phyloP scores from a whole-genome alignment of 306 rosid species.

The Lagenaria siceraria region DNA sequence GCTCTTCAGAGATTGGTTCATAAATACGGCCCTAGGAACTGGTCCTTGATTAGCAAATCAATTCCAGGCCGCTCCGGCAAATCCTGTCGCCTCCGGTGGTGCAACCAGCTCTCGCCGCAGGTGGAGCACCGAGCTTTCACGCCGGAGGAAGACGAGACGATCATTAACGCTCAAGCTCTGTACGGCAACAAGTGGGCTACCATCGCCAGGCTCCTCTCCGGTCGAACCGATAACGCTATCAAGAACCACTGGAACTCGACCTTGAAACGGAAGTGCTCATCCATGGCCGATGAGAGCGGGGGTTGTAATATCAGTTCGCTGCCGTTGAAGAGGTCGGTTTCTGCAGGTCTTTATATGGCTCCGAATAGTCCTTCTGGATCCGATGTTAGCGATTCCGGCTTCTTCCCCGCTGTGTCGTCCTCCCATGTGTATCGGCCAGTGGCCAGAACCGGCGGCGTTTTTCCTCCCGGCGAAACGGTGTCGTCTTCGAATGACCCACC shows the following conservation, averaged over 20 bases:
- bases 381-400: slow-evolving; percentile 66
- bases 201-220: slow-evolving; percentile 70
- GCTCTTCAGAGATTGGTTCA: slow-evolving; percentile 54
- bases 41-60: slow-evolving; percentile 78
- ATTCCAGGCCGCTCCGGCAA: slow-evolving; percentile 90
- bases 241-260: slow-evolving; percentile 99
- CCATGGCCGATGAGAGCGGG: slow-evolving; percentile 20
- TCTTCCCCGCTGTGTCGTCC: slow-evolving; percentile 23
- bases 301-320: background rate
- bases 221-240: slow-evolving; percentile 94
- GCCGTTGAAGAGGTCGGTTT: slow-evolving; percentile 53
- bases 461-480: slow-evolving; percentile 52
- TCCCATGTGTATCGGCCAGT: slow-evolving; percentile 55
- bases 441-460: slow-evolving; percentile 42
- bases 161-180: slow-evolving; percentile 73
- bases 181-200: slow-evolving; percentile 98
- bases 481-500: slow-evolving; percentile 63
- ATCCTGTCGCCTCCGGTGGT: slow-evolving; percentile 90
- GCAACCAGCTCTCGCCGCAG: slow-evolving; percentile 89
- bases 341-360: background rate
- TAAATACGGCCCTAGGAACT: slow-evolving; percentile 78
- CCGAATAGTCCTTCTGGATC: slow-evolving; percentile 76
- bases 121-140: slow-evolving; percentile 87
- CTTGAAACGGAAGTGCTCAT: slow-evolving; percentile 62
- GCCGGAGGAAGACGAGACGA: slow-evolving; percentile 76